Conservation (phyloP, 305 asterid species). For the Euphrasia arctica region DNA sequence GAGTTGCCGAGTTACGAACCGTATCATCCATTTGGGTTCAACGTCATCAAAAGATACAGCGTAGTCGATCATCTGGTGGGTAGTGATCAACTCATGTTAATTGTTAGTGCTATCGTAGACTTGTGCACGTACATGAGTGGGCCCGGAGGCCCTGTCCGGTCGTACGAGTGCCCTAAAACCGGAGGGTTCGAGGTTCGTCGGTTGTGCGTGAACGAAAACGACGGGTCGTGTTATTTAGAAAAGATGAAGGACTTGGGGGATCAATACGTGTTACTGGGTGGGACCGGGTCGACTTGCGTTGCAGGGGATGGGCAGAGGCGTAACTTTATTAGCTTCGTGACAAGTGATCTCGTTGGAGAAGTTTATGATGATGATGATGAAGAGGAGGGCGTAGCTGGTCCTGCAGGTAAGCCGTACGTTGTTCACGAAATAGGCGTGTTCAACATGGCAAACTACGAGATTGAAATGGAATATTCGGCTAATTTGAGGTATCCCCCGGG, state of each 20-base stretch:
- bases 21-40: neutral
- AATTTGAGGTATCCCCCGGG: no score
- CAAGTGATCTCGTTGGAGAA: neutral
- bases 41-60: neutral
- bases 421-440: no score
- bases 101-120: conserved; percentile 1
- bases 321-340: conserved; percentile 1
- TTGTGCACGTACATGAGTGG: neutral
- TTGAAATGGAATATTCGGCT: no score
- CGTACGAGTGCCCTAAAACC: neutral
- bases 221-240: neutral
- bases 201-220: neutral
- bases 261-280: conserved; percentile 3
- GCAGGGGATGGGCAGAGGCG: neutral
- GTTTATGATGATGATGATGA: no score
- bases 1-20: neutral
- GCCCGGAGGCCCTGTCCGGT: neutral
- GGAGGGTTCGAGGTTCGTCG: conserved; percentile 9
- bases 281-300: neutral
- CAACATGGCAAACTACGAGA: no score
- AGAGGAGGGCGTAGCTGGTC: no score
- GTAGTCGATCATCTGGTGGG: conserved; percentile 4
- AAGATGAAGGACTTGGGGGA: neutral
- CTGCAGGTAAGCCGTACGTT: no score
- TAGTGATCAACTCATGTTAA: neutral